These are phyloP conservation scores for Sugiyamaella paludigena DNA, from an alignment of 1,139 yeast genomes.

Conservation along the genomic window DNA sequence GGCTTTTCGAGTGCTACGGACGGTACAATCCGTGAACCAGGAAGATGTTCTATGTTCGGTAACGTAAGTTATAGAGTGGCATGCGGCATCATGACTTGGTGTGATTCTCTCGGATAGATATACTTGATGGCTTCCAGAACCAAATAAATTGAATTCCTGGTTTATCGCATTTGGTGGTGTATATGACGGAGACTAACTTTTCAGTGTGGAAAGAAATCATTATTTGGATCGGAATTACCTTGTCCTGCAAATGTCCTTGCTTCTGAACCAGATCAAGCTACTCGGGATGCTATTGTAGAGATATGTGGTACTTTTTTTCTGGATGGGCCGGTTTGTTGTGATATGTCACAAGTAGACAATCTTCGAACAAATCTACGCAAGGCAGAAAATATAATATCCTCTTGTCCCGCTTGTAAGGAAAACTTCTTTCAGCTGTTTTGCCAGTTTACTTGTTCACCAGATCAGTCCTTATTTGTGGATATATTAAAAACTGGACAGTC, in stretches of 20 bases:
- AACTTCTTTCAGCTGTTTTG: constrained; percentile 86
- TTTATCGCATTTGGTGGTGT: too few relatives aligned
- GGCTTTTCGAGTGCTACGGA: not conserved
- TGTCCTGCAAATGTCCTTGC: constrained; percentile 62
- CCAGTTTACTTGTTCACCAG: constrained; percentile 84
- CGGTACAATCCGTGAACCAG: constrained; percentile 27
- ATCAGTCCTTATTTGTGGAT: constrained; percentile 73
- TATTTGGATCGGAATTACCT: constrained; percentile 79
- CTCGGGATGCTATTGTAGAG: constrained; percentile 48
- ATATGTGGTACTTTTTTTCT: constrained; percentile 74
- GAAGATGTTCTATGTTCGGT: constrained; percentile 54
- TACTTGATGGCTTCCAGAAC: too few relatives aligned
- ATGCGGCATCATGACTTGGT: too few relatives aligned
- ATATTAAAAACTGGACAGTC: constrained; percentile 58
- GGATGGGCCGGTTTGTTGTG: constrained; percentile 52
- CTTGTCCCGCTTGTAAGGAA: constrained; percentile 91
- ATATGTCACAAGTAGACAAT: constrained; percentile 47
- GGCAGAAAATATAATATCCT: constrained; percentile 76
- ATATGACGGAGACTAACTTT: not conserved
- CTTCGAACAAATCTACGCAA: constrained; percentile 58
- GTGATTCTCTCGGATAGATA: too few relatives aligned
- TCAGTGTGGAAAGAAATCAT: constrained; percentile 72
- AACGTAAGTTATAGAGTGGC: constrained; percentile 28
- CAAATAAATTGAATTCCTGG: too few relatives aligned
- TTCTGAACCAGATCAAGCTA: constrained; percentile 45